Percentiles rank a stretch among this genome's conserved stretches.
Conservation (phyloP, 1,284 basidiomycete genomes). For the Pascua sp. region DNA sequence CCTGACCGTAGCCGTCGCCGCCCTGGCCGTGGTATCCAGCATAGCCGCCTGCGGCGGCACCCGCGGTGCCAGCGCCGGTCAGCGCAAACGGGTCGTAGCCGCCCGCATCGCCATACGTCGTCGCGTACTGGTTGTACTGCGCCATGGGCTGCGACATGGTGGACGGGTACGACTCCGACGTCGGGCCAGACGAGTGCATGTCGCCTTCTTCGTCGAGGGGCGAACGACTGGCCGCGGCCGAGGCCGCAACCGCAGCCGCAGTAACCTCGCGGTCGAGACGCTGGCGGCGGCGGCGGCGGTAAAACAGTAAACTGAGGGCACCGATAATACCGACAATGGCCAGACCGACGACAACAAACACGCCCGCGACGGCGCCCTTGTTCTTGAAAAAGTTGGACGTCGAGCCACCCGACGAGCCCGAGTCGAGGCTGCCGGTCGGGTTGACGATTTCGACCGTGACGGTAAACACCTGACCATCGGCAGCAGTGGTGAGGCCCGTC, state of each 20-base stretch:
- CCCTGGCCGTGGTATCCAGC: constrained; percentile 8
- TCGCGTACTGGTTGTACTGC: constrained; percentile 46
- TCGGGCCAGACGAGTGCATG: constrained; percentile 28
- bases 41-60: constrained; percentile 20
- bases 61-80: constrained; percentile 23
- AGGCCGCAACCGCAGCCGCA: constrained; percentile 49
- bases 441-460: constrained; percentile 44
- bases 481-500: constrained; percentile 30
- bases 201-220: constrained; percentile 50
- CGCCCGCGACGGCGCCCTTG: constrained; percentile 50
- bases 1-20: constrained; percentile 1
- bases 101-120: constrained; percentile 39
- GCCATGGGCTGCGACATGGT: constrained; percentile 45
- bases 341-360: constrained; percentile 51
- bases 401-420: constrained; percentile 27
- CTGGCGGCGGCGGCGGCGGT: constrained; percentile 45
- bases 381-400: constrained; percentile 45
- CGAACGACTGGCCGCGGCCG: constrained; percentile 36
- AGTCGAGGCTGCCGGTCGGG: constrained; percentile 43
- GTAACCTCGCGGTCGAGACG: constrained; percentile 45
- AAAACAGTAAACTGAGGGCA: constrained; percentile 46
- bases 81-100: constrained; percentile 46
- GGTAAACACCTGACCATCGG: constrained; percentile 44
- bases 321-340: constrained; percentile 46
- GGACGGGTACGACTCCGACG: constrained; percentile 42